These are phyloP conservation scores for Cladosporium sphaerospermum DNA, from an alignment of 2,329 filamentous ascomycete genomes.

Conservation along the genomic window DNA sequence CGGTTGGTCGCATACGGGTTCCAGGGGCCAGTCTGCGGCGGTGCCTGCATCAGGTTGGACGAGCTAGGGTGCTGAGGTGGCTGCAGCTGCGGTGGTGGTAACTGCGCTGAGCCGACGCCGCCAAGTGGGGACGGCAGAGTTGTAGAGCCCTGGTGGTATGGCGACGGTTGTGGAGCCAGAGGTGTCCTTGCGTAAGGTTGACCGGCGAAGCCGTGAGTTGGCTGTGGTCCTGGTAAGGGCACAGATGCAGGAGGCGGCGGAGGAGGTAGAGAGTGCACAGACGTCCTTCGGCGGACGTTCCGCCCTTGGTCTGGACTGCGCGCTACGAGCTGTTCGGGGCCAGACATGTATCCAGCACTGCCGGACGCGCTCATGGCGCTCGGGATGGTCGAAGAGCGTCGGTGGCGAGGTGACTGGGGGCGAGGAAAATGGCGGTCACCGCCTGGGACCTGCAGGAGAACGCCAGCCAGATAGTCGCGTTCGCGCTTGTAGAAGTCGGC, in stretches of 20 bases:
- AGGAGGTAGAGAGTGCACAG: conserved; percentile 21
- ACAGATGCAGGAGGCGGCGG: conserved; percentile 13
- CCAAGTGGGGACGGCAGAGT: conserved; percentile 19
- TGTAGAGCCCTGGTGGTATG: conserved; percentile 14
- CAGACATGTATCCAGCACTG: conserved; percentile 17
- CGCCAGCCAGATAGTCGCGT: conserved; percentile 63
- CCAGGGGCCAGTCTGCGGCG: conserved; percentile 29
- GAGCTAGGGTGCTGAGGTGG: conserved; percentile 9
- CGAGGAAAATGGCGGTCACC: conserved; percentile 41
- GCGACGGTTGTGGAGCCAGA: conserved; percentile 18
- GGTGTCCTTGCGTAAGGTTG: conserved; percentile 17
- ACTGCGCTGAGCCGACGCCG: conserved; percentile 11
- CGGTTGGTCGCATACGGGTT: conserved; percentile 27
- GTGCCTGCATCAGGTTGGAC: conserved; percentile 27
- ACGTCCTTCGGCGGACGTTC: conserved; percentile 24
- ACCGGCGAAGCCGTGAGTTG: conserved; percentile 15
- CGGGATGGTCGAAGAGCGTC: conserved; percentile 17
- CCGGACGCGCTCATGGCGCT: conserved; percentile 6
- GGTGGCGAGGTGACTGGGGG: conserved; percentile 37
- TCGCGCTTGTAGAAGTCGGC: conserved; percentile 68
- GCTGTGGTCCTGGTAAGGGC: conserved; percentile 2
- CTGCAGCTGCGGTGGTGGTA: conserved; percentile 8
- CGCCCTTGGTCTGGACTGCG: conserved; percentile 24
- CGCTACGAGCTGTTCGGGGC: conserved; percentile 17
- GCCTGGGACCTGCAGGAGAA: conserved; percentile 55